A percentile compares a stretch with the other conserved stretches of the same genome.
Evolutionary conservation across 352 stramenopile species (phyloP).

Genomic region (Pythium plurisporium): DNA sequence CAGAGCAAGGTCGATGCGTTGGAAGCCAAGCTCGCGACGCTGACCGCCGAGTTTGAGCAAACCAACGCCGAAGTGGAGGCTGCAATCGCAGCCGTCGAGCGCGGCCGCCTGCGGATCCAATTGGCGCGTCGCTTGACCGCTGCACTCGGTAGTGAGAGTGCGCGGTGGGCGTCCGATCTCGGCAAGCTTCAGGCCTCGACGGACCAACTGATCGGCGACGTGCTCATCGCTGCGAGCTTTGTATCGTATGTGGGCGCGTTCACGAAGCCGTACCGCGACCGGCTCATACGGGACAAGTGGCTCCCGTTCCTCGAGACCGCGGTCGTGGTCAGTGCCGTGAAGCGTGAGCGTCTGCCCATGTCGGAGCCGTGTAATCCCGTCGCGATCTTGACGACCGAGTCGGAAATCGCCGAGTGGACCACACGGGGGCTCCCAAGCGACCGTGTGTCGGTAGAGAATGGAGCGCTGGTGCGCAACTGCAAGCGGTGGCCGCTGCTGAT

Average conservation of each 20-base stretch:
- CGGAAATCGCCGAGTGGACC: conserved; percentile 85
- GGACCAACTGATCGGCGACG: conserved; percentile 85
- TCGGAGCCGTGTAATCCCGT: conserved; percentile 52
- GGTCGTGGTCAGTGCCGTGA: conserved; percentile 20
- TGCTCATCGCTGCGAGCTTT: conserved; percentile 90
- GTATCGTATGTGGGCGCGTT: conserved; percentile 94
- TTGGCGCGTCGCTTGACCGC: conserved; percentile 89
- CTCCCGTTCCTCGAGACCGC: conserved; percentile 80
- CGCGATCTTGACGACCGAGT: conserved; percentile 59
- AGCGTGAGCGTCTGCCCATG: conserved; percentile 25
- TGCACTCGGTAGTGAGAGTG: conserved; percentile 92
- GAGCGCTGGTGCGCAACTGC: conserved; percentile 79
- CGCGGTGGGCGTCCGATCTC: conserved; percentile 87
- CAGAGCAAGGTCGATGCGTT: conserved; percentile 87
- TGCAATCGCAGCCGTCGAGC: conserved; percentile 84
- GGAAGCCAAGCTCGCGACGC: conserved; percentile 76
- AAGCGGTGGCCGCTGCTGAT: conserved; percentile 85
- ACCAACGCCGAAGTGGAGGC: conserved; percentile 89
- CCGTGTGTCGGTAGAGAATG: conserved; percentile 89
- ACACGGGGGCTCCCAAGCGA: conserved; percentile 85
- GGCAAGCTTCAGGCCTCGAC: conserved; percentile 64
- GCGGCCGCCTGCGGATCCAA: conserved; percentile 86
- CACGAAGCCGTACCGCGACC: conserved; percentile 89
- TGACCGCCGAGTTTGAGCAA: conserved; percentile 81
- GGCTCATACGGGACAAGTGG: conserved; percentile 84